Evolutionary conservation across 768 basidiomycete species (phyloP), one percentile per base, ranked within the genome.

Genomic region (Podaxis sp.): DNA sequence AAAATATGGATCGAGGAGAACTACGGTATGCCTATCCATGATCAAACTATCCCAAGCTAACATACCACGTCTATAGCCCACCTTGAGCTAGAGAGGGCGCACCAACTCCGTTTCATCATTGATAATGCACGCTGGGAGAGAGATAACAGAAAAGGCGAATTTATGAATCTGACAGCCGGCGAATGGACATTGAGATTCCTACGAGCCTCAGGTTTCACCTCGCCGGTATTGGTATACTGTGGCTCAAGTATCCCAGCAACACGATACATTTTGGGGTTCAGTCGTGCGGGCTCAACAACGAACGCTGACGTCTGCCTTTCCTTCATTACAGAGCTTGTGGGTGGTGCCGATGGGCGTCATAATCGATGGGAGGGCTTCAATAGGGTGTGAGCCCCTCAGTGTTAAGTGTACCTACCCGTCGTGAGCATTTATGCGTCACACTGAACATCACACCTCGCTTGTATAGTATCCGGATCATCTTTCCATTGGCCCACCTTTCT

Each of bases 1-100:
- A 74, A 69, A 50, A 55, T 66, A 2, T 76, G 73, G 74, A 66
- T 75, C 2, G 66, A 71, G 6, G 67, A 55, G 22, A 67, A 75
- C 50, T 26, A 66, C 46, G 70, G 75, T 75, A 56, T n/a, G 51
- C 5, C 26, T 41, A 40, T 54, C 22, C 4, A 54, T 13, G 51
- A 15, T 33, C 30, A 1, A 53, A 4, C 11, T 15, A 8, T 33
- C 24, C 3, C 30, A 28, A 50, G 33, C 53, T 50, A 0, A 26
- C 26, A 10, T 24, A 15, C 24, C 30, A 13, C 12, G 2, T 8
- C 33, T 3, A 26, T 37, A 75, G 75, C 41, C 8, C 67, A 72
- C 55, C 62, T 76, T 13, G 66, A 66, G 24, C 68, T 71, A 26
- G 73, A 75, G 30, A 22, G 62, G 4, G 50, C 64, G 1, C 54